phyloP scores from a whole-genome alignment of 495 filamentous ascomycete genomes.

The Pseudoneurospora amorphoporcata region DNA sequence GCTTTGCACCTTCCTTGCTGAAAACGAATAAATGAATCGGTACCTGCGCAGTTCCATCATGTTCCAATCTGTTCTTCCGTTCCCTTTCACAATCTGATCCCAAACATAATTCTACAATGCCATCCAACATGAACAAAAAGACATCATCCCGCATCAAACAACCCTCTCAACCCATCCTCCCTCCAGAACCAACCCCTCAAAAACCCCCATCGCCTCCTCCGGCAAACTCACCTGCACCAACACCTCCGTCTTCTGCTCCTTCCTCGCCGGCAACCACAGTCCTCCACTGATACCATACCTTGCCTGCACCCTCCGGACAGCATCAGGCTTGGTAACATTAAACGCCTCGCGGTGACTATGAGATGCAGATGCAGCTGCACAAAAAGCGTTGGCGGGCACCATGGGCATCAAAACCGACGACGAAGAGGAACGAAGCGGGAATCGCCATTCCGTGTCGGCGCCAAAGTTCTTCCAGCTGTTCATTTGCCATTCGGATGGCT shows the following conservation, averaged over 20 bases:
- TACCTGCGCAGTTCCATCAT: not conserved
- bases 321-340: not conserved
- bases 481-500: not conserved
- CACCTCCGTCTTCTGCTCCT: not conserved
- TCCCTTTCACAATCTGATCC: not conserved
- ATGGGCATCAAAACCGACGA: not conserved
- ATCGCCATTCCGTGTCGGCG: not conserved
- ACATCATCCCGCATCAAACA: not conserved
- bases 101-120: not conserved
- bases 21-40: not conserved
- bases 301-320: not conserved
- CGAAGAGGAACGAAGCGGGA: not conserved
- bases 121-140: not conserved
- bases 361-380: not conserved
- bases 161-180: not conserved
- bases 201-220: not conserved
- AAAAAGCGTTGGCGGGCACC: not conserved
- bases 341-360: not conserved
- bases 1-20: not conserved
- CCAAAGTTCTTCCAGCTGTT: not conserved
- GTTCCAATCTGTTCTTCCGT: not conserved
- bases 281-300: not conserved
- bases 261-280: not conserved
- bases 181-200: not conserved
- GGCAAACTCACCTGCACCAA: not conserved